Percentiles rank a stretch among this genome's conserved stretches.
Evolutionary conservation across 2,329 filamentous ascomycete genomes (phyloP).

Genomic region (Zymoseptoria pseudotritici): DNA sequence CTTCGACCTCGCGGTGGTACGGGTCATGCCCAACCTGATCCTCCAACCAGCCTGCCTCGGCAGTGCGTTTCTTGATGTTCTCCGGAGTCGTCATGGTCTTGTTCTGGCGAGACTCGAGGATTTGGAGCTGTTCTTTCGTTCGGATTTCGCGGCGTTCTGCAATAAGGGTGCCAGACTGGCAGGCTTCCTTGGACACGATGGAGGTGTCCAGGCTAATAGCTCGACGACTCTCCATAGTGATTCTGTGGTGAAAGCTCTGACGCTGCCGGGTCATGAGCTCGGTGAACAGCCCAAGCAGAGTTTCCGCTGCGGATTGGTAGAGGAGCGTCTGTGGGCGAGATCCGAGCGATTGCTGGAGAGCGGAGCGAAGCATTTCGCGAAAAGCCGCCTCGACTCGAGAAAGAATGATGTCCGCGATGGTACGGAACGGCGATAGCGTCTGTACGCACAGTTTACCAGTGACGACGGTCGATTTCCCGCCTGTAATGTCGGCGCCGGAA

Average conservation of each 20-base stretch:
- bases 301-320: constrained; percentile 17
- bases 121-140: constrained; percentile 23
- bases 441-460: constrained; percentile 22
- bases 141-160: constrained; percentile 24
- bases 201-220: constrained; percentile 29
- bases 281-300: constrained; percentile 25
- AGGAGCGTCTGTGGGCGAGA: constrained; percentile 28
- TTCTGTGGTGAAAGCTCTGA: constrained; percentile 18
- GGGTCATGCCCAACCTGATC: constrained; percentile 48
- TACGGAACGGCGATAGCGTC: constrained; percentile 26
- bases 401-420: constrained; percentile 25
- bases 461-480: constrained; percentile 7
- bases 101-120: constrained; percentile 4
- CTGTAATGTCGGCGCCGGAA: constrained; percentile 27
- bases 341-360: constrained; percentile 22
- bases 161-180: constrained; percentile 18
- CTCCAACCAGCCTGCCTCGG: constrained; percentile 21
- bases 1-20: constrained; percentile 53
- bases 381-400: constrained; percentile 22
- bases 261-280: constrained; percentile 24
- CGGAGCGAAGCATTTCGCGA: constrained; percentile 6
- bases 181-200: constrained; percentile 16
- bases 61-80: constrained; percentile 19
- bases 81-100: constrained; percentile 12
- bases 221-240: constrained; percentile 29